Percentiles rank a stretch among this genome's conserved stretches.
These are phyloP conservation scores for Aristolochia fimbriata DNA, from an alignment of 164 flowering plant species.

Conservation along the genomic window DNA sequence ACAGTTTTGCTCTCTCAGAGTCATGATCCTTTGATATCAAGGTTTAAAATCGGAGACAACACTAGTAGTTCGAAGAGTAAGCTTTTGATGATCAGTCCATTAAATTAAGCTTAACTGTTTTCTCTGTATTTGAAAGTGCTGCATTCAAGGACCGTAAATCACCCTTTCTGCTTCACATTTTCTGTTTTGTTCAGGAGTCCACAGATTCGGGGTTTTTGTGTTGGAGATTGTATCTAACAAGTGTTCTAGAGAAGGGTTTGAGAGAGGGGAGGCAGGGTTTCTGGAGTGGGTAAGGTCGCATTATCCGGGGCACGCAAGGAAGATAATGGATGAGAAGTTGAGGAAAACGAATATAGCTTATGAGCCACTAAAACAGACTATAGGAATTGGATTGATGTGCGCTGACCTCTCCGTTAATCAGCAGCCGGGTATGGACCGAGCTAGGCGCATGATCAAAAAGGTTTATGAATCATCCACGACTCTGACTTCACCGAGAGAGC, in stretches of 20 bases:
- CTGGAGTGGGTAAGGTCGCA: conserved; percentile 28
- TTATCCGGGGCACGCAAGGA: conserved; percentile 27
- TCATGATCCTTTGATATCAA: conserved; percentile 39
- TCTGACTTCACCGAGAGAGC: neutral
- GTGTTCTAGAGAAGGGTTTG: conserved; percentile 22
- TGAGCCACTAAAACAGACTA: conserved; percentile 26
- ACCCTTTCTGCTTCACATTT: neutral
- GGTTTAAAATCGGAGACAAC: conserved; percentile 28
- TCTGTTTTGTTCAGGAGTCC: conserved; percentile 18
- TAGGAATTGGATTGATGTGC: conserved; percentile 42
- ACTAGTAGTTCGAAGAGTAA: conserved; percentile 16
- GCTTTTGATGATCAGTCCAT: neutral
- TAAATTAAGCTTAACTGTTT: neutral
- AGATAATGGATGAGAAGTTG: conserved; percentile 35
- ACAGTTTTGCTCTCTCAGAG: conserved; percentile 30
- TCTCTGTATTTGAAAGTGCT: neutral
- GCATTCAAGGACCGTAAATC: neutral
- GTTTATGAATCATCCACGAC: conserved; percentile 12
- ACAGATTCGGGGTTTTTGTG: conserved; percentile 38
- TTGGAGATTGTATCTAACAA: conserved; percentile 38
- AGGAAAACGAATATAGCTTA: conserved; percentile 16
- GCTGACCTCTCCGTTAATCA: conserved; percentile 19
- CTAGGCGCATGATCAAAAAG: conserved; percentile 13
- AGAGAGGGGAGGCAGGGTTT: conserved; percentile 23
- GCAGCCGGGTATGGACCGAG: conserved; percentile 25